Base-by-base conservation (phyloP, 2,329 filamentous ascomycete genomes). In the Celoporthe dispersa region DNA sequence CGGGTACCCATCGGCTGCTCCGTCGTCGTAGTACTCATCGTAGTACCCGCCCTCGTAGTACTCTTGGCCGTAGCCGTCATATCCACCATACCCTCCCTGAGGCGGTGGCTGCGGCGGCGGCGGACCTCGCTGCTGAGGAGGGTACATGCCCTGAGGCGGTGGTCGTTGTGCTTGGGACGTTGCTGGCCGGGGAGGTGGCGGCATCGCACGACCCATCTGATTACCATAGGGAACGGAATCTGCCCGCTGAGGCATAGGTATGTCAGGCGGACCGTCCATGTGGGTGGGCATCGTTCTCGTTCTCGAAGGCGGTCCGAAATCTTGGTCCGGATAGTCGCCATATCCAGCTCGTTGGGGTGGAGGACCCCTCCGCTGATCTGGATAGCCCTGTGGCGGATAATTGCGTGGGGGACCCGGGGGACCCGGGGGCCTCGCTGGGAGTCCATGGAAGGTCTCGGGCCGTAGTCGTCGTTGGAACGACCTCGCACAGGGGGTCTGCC, bases 221-320 rank as follows among this genome's bases (percentile, higher is more conserved):
- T 81, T 83, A 73, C 83, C 83, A 64, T 84, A 84, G 1, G 85
- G 83, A 57, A 81, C 82, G 62, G 82, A 84, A 57, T 83, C 85
- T 69, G 78, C 78, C 39, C 82, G 80, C 53, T 79, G 80, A 31
- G 75, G 76, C 39, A 78, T 81, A 28, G 77, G 77, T 16, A 72
- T 77, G 64, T 79, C 77, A 8, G 75, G 76, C 78, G 81, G 69
- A 25, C 65, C 81, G 44, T 81, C 79, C 73, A 81, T 79, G 68
- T 86, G 83, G 3, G 82, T 77, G 1, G 88, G 87, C 86, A 90
- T 88, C 6, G 89, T 91, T 84, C 86, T 87, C 69, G 88, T 90
- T 74, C 88, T 82, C n/a, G 80, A 76, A 11, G 86, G 86, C 2
- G 85, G 84, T 0, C 81, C 86, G 73, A 86, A 88, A 7, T 78